Conservation (phyloP, 2,329 filamentous ascomycete species). For the Fusarium ambrosium region DNA sequence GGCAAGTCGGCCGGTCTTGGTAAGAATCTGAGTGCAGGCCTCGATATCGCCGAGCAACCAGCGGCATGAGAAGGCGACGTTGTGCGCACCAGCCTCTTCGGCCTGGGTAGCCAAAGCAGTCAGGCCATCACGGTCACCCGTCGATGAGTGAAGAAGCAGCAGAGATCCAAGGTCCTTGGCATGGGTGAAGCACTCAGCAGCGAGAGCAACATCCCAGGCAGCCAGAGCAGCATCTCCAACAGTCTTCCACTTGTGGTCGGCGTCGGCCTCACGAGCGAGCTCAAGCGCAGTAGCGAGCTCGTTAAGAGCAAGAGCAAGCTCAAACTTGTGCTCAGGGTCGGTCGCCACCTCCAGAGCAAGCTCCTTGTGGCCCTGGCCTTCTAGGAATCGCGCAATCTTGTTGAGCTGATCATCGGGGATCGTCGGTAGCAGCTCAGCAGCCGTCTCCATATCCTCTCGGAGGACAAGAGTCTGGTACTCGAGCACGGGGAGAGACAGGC, state of each 20-base stretch:
- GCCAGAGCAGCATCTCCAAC: conserved; percentile 92
- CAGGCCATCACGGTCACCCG: conserved; percentile 82
- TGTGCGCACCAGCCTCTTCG: conserved; percentile 82
- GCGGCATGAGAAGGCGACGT: conserved; percentile 90
- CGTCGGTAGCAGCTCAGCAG: conserved; percentile 84
- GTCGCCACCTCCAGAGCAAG: conserved; percentile 94
- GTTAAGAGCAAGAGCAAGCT: conserved; percentile 85
- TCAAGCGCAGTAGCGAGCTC: conserved; percentile 88
- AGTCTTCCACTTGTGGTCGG: conserved; percentile 98
- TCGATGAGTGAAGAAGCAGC: conserved; percentile 89
- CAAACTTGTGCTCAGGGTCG: conserved; percentile 96
- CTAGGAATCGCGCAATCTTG: conserved; percentile 97
- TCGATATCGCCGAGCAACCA: conserved; percentile 90
- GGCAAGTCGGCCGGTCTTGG: conserved; percentile 81
- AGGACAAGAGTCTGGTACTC: conserved; percentile 98
- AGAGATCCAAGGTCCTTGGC: conserved; percentile 92
- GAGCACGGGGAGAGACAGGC: conserved; percentile 89
- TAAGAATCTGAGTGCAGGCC: conserved; percentile 83
- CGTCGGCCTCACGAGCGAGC: conserved; percentile 85
- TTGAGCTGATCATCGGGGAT: conserved; percentile 96
- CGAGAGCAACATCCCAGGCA: conserved; percentile 88
- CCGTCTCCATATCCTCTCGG: conserved; percentile 91
- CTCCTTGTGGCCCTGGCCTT: conserved; percentile 97
- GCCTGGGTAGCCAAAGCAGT: conserved; percentile 80
- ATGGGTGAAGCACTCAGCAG: conserved; percentile 92